Evolutionary conservation across 441 rosid species (phyloP), one percentile per base, ranked within the genome.

Genomic region (Dalechampia spathulata): DNA sequence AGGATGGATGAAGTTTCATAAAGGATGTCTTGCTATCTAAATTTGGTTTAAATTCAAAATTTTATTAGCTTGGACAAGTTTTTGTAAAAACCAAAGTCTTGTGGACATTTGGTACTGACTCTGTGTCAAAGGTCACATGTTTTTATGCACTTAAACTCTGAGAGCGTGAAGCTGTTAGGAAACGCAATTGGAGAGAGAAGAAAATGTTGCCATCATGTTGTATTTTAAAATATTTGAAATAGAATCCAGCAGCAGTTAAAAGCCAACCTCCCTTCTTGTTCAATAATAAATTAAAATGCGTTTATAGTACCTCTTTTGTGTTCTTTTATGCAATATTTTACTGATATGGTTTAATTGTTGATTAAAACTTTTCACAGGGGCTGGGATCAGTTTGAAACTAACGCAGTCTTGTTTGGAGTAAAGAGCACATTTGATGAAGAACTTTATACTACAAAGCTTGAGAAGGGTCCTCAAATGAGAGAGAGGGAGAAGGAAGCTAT

Each of bases 351-450:
- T 16, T 34, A 36, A 23, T 38, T 62, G 19, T 67, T 52, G 47
- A 45, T 32, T 40, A 46, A 23, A n/a, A 63, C 61, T 55, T 48
- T 58, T 59, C 17, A 37, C 65, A 86, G 94, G 80, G 75, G 72
- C 26, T 94, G 97, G 97, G 71, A 90, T 83, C 97, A 87, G 69
- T 94, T 94, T 78, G 84, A 77, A 75, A 79, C 71, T 62, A 94
- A 90, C 70, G 64, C 78, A 70, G 38, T 55, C 64, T 65, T 83
- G 51, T 90, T 90, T 80, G 99, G 99, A 58, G 90, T 94, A 41
- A 78, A 65, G 68, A 90, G 90, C 74, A 90, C 96, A 52, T 94
- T 86, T 60, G 47, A 83, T 53, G 96, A 85, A 80, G 96, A 87
- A 19, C 77, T 82, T 56, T 93, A 93, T 62, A 93, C 94, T 2